Percentiles rank a stretch among this genome's conserved stretches.
Conservation (phyloP, 306 rosid genomes). For the Trifolium fragiferum region DNA sequence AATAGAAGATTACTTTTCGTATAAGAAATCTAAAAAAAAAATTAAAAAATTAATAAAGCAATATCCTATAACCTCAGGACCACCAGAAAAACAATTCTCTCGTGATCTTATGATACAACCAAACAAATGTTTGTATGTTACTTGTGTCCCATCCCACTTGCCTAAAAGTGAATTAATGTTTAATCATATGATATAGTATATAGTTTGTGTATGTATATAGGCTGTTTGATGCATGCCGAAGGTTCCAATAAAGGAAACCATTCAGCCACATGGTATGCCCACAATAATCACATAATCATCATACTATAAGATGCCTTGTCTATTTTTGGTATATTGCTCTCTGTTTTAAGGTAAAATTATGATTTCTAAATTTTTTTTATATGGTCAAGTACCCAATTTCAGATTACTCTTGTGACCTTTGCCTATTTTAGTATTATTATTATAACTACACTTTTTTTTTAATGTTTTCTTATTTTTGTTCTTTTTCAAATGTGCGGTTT, state of each 20-base stretch:
- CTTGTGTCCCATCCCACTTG: not conserved
- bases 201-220: not conserved
- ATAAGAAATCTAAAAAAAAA: too few species aligned
- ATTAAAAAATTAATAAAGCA: not conserved
- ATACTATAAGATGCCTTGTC: constrained; percentile 4
- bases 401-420: not conserved
- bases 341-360: not conserved
- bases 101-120: not conserved
- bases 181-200: not conserved
- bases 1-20: too few species aligned
- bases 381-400: constrained; percentile 5
- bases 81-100: not conserved
- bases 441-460: not conserved
- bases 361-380: not conserved
- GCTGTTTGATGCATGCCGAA: not conserved
- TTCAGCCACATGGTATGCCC: constrained; percentile 40
- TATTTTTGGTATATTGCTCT: not conserved
- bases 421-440: constrained; percentile 9
- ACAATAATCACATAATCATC: not conserved
- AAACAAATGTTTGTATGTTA: not conserved
- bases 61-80: not conserved
- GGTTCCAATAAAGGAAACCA: not conserved
- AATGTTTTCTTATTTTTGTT: not conserved
- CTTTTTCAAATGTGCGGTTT: too few species aligned
- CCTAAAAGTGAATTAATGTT: not conserved